These are phyloP conservation scores for Corniculantispora saksenae DNA, from an alignment of 2,329 filamentous ascomycete genomes.

Conservation along the genomic window DNA sequence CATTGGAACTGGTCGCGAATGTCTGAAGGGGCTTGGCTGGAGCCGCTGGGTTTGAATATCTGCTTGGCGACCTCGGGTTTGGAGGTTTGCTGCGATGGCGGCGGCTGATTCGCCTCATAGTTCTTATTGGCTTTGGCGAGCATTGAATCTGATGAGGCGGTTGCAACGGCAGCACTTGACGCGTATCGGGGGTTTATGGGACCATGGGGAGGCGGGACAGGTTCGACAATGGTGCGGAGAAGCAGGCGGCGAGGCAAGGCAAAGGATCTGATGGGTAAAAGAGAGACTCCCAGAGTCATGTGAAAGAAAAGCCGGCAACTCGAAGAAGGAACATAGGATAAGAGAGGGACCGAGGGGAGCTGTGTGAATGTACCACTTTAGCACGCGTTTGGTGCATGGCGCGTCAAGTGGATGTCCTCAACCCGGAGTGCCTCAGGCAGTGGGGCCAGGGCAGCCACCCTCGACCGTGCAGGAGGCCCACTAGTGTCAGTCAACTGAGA, in stretches of 20 bases:
- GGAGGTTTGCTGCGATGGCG: constrained; percentile 21
- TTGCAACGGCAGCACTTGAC: background rate
- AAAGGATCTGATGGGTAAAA: constrained; percentile 38
- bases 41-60: constrained; percentile 60
- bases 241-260: constrained; percentile 32
- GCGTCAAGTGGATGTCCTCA: too few species aligned
- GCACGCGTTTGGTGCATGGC: constrained; percentile 1
- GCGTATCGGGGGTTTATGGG: constrained; percentile 14
- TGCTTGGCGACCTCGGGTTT: constrained; percentile 46
- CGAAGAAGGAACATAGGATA: constrained; percentile 3
- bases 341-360: background rate
- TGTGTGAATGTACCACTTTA: background rate
- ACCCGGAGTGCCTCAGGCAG: constrained; percentile 10
- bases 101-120: constrained; percentile 40
- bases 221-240: constrained; percentile 25
- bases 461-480: too few species aligned
- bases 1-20: constrained; percentile 53
- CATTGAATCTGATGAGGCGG: constrained; percentile 32
- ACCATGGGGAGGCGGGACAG: constrained; percentile 26
- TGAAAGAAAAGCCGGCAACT: background rate
- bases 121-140: constrained; percentile 38
- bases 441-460: background rate
- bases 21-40: constrained; percentile 44
- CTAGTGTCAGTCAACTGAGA: too few species aligned
- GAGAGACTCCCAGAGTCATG: constrained; percentile 38